Conservation (phyloP, 345 rosid species). For the Eucalyptus sideroxylon region DNA sequence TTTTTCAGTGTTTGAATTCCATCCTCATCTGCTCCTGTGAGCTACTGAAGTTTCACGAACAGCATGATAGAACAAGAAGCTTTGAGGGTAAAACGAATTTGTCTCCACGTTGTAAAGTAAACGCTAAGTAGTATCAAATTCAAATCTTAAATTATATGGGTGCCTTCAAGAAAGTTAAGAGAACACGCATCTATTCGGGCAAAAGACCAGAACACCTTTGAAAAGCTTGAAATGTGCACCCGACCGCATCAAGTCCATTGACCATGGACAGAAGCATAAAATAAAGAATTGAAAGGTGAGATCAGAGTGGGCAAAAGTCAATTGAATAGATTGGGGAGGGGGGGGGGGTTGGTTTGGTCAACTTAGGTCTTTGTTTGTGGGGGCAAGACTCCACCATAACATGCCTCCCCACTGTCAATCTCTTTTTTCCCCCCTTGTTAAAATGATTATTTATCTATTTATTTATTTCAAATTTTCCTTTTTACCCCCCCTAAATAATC, state of each 20-base stretch:
- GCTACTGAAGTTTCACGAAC: neutral
- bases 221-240: neutral
- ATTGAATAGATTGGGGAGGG: neutral
- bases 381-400: neutral
- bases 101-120: neutral
- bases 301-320: neutral
- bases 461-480: neutral
- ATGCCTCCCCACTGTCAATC: neutral
- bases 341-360: too few relatives aligned
- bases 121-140: neutral
- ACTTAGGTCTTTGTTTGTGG: neutral
- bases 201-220: neutral
- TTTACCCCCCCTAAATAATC: neutral
- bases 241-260: neutral
- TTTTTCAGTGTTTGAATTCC: neutral
- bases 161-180: accelerated
- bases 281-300: neutral
- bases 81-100: neutral
- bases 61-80: neutral
- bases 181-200: neutral
- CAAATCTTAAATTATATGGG: neutral
- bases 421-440: neutral
- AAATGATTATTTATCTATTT: neutral
- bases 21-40: neutral
- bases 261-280: neutral